A percentile compares a stretch with the other conserved stretches of the same genome.
phyloP scores from a whole-genome alignment of 805 yeast species.

The Ogataea philodendri region DNA sequence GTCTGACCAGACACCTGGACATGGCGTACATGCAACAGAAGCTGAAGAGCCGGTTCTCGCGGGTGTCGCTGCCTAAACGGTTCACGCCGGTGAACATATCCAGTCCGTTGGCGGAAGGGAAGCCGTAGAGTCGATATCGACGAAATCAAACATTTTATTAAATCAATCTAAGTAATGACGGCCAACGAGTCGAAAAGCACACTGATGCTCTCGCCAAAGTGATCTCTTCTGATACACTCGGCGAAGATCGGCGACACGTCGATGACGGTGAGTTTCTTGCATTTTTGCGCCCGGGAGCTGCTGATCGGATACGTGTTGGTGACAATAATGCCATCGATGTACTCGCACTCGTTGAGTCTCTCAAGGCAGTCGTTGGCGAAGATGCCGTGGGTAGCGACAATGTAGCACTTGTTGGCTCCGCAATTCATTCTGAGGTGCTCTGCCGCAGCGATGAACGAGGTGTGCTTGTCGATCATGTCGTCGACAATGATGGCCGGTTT shows the following conservation, averaged over 20 bases:
- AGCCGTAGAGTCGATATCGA: constrained; percentile 11
- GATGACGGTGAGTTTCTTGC: constrained; percentile 75
- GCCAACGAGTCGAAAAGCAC: constrained; percentile 88
- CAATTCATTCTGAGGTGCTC: constrained; percentile 95
- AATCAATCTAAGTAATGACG: constrained; percentile 34
- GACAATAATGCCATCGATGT: constrained; percentile 88
- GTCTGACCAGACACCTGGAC: constrained; percentile 89
- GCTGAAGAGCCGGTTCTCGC: constrained; percentile 72
- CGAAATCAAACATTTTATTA: constrained; percentile 1
- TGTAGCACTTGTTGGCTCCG: constrained; percentile 88
- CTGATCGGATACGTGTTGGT: constrained; percentile 95
- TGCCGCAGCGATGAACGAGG: constrained; percentile 93
- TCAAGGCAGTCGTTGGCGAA: constrained; percentile 87
- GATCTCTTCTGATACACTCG: constrained; percentile 98
- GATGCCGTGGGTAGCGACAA: constrained; percentile 94
- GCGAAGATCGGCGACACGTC: constrained; percentile 96
- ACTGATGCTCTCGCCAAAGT: constrained; percentile 95
- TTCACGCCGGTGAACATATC: constrained; percentile 87
- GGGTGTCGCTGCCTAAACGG: constrained; percentile 88
- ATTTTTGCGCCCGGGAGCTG: constrained; percentile 52
- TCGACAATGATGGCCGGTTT: constrained; percentile 92
- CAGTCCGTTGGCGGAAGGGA: constrained; percentile 39
- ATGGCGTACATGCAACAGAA: constrained; percentile 83
- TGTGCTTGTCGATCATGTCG: constrained; percentile 96
- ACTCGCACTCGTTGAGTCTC: constrained; percentile 69